Conservation (phyloP, 2,329 filamentous ascomycete genomes). For the Diaporthe sp. region DNA sequence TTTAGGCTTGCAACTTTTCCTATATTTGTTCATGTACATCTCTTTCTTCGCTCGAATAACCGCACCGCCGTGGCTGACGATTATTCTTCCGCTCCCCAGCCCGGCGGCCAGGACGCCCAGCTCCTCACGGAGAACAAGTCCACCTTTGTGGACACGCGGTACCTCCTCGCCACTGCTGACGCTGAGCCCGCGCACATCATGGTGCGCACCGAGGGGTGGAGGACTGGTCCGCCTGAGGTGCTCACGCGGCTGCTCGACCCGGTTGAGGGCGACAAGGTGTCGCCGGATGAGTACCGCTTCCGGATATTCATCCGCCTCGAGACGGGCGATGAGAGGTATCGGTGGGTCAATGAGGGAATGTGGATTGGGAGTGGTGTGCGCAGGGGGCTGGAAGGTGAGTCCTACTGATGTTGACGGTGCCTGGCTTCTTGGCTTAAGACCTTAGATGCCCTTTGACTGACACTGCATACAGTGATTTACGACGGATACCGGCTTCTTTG, state of each 20-base stretch:
- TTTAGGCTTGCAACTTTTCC: not conserved
- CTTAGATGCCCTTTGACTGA: not conserved
- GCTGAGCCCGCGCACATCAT: constrained; percentile 40
- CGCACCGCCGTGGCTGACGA: not conserved
- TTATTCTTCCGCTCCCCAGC: not conserved
- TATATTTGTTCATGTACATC: not conserved
- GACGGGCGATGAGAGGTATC: constrained; percentile 37
- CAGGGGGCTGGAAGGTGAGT: constrained; percentile 37
- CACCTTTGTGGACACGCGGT: constrained; percentile 40
- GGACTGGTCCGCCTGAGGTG: constrained; percentile 40
- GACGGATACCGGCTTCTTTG: constrained; percentile 33
- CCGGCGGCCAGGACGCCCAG: constrained; percentile 41
- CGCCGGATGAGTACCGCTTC: constrained; percentile 34
- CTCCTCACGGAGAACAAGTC: constrained; percentile 38
- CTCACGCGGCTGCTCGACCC: constrained; percentile 39
- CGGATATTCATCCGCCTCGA: constrained; percentile 34
- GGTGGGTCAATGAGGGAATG: constrained; percentile 33
- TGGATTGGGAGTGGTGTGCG: constrained; percentile 37
- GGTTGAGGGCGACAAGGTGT: constrained; percentile 37
- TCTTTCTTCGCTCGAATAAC: not conserved
- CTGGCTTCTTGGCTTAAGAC: no score
- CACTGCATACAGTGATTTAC: constrained; percentile 13
- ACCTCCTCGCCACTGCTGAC: constrained; percentile 38
- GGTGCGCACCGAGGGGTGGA: constrained; percentile 41
- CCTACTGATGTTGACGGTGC: not conserved